Conservation (phyloP, 2,329 filamentous ascomycete genomes). For the Fusarium sulawesiense region DNA sequence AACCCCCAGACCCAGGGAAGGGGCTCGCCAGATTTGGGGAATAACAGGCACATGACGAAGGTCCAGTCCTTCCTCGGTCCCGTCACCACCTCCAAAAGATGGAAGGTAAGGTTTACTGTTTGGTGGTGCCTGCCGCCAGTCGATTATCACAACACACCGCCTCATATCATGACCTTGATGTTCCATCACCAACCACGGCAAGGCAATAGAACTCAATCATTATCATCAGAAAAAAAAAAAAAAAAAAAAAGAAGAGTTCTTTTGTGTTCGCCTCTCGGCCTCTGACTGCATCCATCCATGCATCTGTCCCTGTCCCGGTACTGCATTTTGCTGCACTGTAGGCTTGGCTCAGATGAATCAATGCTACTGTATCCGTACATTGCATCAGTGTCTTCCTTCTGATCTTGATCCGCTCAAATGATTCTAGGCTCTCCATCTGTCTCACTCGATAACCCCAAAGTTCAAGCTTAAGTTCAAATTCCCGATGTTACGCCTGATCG, state of each 20-base stretch:
- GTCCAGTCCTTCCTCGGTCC: neutral
- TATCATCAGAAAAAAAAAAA: too few species aligned
- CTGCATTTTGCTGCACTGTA: constrained; percentile 1
- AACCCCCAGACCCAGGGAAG: neutral
- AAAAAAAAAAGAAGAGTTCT: neutral
- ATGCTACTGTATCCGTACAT: constrained; percentile 1
- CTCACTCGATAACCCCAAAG: constrained; percentile 24
- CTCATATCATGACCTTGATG: constrained; percentile 4
- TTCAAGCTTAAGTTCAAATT: neutral
- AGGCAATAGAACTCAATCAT: neutral
- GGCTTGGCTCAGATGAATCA: neutral
- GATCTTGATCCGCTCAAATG: constrained; percentile 10
- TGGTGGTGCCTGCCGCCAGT: neutral
- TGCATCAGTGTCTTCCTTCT: constrained; percentile 18
- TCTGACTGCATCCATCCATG: neutral
- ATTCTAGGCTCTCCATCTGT: constrained; percentile 35
- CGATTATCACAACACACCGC: neutral
- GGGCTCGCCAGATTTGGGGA: constrained; percentile 11
- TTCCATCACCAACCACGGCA: neutral
- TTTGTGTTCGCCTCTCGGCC: neutral
- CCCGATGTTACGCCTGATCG: constrained; percentile 12
- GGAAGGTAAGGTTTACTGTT: neutral
- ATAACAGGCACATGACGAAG: constrained; percentile 25
- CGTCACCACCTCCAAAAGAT: neutral
- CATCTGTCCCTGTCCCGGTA: constrained; percentile 3